Evolutionary conservation across 768 basidiomycete species (phyloP).

Genomic region (Rhizopogon rudus): DNA sequence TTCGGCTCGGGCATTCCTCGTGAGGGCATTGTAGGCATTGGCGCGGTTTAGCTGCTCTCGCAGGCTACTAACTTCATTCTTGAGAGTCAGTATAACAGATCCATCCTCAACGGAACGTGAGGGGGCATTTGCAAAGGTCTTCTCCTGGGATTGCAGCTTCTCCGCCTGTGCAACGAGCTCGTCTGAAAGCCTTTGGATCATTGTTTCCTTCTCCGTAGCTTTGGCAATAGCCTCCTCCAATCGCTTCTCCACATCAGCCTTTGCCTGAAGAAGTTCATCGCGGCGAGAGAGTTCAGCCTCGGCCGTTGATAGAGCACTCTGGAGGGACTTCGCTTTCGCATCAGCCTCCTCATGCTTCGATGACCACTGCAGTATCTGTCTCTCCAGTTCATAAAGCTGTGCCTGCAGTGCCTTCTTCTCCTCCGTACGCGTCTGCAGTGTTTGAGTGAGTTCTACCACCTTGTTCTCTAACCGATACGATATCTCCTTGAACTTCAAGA

Average conservation of each 20-base stretch:
- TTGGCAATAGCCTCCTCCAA: conserved; percentile 74
- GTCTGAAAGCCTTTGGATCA: conserved; percentile 75
- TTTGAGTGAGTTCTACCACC: conserved; percentile 97
- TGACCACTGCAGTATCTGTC: conserved; percentile 81
- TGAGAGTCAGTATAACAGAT: conserved; percentile 82
- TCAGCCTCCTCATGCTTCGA: conserved; percentile 87
- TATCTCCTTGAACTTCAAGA: conserved; percentile 97
- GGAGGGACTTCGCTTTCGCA: conserved; percentile 63
- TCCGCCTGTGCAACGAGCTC: conserved; percentile 70
- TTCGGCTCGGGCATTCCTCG: conserved; percentile 64
- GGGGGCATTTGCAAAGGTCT: conserved; percentile 58
- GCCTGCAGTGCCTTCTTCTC: conserved; percentile 86
- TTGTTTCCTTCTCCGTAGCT: conserved; percentile 77
- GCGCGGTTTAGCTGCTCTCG: conserved; percentile 95
- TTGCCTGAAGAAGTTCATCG: conserved; percentile 69
- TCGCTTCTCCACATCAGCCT: conserved; percentile 73
- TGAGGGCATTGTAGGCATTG: conserved; percentile 87
- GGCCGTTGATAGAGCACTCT: conserved; percentile 60
- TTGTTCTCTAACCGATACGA: conserved; percentile 98
- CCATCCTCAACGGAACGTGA: conserved; percentile 74
- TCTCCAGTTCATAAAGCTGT: conserved; percentile 75
- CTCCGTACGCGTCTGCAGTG: conserved; percentile 79
- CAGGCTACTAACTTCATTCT: conserved; percentile 86
- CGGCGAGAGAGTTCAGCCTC: conserved; percentile 69
- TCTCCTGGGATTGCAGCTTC: conserved; percentile 75